Base-by-base conservation (phyloP, 169 alveolate genomes). In the Fabrea salina region DNA sequence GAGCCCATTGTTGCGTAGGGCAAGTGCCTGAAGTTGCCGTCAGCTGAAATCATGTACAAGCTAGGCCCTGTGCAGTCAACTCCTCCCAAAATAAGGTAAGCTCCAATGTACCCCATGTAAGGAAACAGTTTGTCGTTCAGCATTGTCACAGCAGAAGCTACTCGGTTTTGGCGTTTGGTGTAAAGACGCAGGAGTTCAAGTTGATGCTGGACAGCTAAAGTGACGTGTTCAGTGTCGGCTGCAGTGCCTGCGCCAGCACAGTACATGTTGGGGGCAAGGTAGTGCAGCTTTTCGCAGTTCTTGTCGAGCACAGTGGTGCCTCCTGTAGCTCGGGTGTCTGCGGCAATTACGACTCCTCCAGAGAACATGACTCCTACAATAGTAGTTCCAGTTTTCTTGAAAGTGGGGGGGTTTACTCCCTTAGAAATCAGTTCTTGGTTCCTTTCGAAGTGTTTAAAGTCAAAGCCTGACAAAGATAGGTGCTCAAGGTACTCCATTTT, bases 241-340 rank as follows among this genome's bases (percentile, higher is more conserved):
- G 99, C 99, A 30, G 98, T 97, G 43, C 99, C 99, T 37, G 99
- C 99, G 27, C 99, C 99, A 33, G 99, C 99, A 71, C 99, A 95
- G 84, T 87, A 96, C 79, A 98, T 97, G 80, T 95, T 95, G 74
- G 98, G 98, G 58, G 99, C 96, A 7, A 98, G 88, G 58, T 91
- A 79, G 85, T 97, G 99, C 43, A 98, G 90, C 93, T 98, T 98
- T 77, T 93, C 92, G 82, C 99, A 97, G 91, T 96, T 94, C 80
- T 97, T 96, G 82, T 97, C 99, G 8, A 99, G 99, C n/a, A 98
- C 99, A 19, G 96, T 96, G n/a, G 98, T 89, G 5, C 99, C 99
- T 49, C 89, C 97, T 2, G 99, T 98, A 54, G 99, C 99, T 76
- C 99, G 88, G 8, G 99, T 98, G 85, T 98, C 99, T 13, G 99